phyloP scores from a whole-genome alignment of 2,329 filamentous ascomycete species.

The Eutypella sp. region DNA sequence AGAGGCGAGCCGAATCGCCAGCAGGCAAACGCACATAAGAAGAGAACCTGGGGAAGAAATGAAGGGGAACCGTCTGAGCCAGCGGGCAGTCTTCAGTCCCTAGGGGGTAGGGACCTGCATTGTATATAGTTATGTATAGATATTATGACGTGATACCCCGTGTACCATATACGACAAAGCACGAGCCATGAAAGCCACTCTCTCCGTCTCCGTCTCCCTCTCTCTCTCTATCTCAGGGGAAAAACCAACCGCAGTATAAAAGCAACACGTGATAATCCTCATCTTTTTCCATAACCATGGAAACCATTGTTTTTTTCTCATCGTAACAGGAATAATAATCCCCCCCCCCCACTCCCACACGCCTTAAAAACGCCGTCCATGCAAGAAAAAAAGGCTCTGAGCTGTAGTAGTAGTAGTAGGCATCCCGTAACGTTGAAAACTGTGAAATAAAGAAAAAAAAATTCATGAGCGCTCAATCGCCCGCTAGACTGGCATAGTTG shows the following conservation, averaged over 20 bases:
- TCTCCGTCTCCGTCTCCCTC: constrained; percentile 1
- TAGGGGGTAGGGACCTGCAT: constrained; percentile 13
- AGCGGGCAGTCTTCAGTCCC: no score
- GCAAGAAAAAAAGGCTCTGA: no score
- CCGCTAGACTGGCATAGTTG: constrained; percentile 79
- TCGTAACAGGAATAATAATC: no score
- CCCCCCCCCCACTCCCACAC: no score
- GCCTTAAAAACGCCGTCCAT: constrained; percentile 27
- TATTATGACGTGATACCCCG: constrained; percentile 20
- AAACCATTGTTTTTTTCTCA: not conserved
- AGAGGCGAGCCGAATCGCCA: not conserved
- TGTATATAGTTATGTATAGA: no score
- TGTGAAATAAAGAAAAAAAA: no score
- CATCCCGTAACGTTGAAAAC: no score
- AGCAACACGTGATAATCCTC: constrained; percentile 4
- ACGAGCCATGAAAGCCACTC: constrained; percentile 12
- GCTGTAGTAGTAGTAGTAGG: no score
- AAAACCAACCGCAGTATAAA: not conserved
- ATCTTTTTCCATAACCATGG: not conserved
- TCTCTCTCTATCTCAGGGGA: not conserved
- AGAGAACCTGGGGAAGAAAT: not conserved
- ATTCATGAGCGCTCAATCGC: constrained; percentile 67
- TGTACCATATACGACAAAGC: constrained; percentile 13
- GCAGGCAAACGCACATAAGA: not conserved
- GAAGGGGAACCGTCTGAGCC: no score